Percentiles rank a stretch among this genome's conserved stretches.
Evolutionary conservation across 225 moss, liverwort and hornwort species (phyloP).

Genomic region (Polytrichum formosum): DNA sequence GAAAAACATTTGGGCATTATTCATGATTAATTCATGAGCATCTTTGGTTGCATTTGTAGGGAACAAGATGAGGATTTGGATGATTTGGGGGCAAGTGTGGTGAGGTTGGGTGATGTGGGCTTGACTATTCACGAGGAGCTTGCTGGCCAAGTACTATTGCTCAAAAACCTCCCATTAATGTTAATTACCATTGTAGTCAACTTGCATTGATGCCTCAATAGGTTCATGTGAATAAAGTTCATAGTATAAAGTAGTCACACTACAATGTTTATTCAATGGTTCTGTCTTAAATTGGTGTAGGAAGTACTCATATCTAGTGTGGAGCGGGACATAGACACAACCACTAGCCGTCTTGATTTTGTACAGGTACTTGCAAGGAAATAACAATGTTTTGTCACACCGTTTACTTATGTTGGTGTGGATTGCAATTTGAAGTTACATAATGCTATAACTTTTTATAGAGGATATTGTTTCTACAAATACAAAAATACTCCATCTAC

Average conservation of each 20-base stretch:
- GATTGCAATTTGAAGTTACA: no score
- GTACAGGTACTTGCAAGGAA: slow-evolving; percentile 44
- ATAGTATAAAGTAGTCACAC: neutral
- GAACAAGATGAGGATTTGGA: slow-evolving; percentile 78
- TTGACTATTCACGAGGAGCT: slow-evolving; percentile 77
- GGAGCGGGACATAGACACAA: slow-evolving; percentile 52
- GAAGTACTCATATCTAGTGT: slow-evolving; percentile 36
- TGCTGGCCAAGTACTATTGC: slow-evolving; percentile 41
- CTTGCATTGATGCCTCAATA: neutral
- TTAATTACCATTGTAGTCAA: neutral
- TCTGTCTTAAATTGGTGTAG: neutral
- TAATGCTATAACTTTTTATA: no score
- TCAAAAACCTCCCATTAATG: neutral
- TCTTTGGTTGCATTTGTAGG: slow-evolving; percentile 3
- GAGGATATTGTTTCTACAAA: no score
- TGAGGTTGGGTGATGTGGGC: slow-evolving; percentile 62
- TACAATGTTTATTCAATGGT: neutral
- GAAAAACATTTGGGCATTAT: neutral
- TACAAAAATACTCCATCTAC: no score
- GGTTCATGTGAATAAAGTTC: neutral
- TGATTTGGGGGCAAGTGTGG: slow-evolving; percentile 51
- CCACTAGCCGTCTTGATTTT: slow-evolving; percentile 46
- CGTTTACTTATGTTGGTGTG: no score
- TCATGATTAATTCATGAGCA: neutral
- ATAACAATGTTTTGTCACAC: neutral